Evolutionary conservation across 1,139 yeast genomes (phyloP).

Genomic region (Geotrichum siamense): DNA sequence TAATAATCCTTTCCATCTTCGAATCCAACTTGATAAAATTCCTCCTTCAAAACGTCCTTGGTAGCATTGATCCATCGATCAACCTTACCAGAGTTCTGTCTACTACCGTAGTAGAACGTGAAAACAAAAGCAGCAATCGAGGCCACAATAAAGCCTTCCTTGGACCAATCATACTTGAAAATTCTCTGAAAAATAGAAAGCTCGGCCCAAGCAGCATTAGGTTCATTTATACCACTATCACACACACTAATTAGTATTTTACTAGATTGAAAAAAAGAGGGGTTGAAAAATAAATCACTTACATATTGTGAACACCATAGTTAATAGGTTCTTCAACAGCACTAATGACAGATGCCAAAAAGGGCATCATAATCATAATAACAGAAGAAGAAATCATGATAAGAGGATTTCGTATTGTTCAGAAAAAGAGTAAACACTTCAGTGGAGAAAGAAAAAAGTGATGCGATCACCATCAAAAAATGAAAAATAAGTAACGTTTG

Average conservation of each 20-base stretch:
- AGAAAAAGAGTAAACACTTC: too few species aligned
- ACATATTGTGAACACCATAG: constrained; percentile 18
- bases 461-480: too few species aligned
- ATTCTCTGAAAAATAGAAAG: constrained; percentile 35
- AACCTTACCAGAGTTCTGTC: constrained; percentile 51
- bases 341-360: constrained; percentile 3
- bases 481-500: too few species aligned
- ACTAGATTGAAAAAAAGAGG: too few species aligned
- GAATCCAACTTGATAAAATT: constrained; percentile 79
- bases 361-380: too few species aligned
- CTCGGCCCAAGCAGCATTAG: constrained; percentile 30
- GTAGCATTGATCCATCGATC: constrained; percentile 44
- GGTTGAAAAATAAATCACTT: constrained; percentile 2
- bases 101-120: constrained; percentile 48
- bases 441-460: too few species aligned
- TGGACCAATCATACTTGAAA: constrained; percentile 58
- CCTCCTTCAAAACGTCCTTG: constrained; percentile 47
- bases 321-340: constrained; percentile 8
- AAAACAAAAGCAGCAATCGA: constrained; percentile 40
- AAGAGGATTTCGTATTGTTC: too few species aligned
- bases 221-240: constrained; percentile 13
- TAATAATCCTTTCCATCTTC: constrained; percentile 32
- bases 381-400: too few species aligned
- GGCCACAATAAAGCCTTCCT: constrained; percentile 54
- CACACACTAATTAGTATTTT: neutral